Base-by-base conservation (phyloP, 140 eudicot species). In the Flaveria floridana region DNA sequence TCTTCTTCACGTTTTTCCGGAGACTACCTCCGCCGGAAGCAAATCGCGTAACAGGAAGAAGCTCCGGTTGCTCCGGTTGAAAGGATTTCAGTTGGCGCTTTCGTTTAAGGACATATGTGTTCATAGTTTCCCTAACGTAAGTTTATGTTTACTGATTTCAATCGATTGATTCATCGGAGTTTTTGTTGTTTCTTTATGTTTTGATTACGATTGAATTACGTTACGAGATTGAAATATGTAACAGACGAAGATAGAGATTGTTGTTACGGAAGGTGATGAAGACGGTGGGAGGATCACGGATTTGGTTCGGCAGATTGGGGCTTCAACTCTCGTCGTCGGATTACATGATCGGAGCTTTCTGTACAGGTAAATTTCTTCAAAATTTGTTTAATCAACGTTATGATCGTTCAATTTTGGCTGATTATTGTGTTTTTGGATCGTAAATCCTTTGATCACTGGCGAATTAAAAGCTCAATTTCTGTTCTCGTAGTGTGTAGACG, bases 331-430 rank as follows among this genome's bases (percentile, higher is more conserved):
- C 37, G 96, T 92, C 53, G 77, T 88, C 62, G 98, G 98, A 2
- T 87, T 92, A 46, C 98, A 92, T 83, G 96, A 92, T 87, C 96
- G 80, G 34, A 92, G 98, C 82, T 92, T 92, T 79, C 80, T 92
- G 4, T 89, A 92, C 86, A 87, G 86, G 96, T 89, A 72, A 70
- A 64, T 57, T 53, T 26, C 19, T 25, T 16, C 44, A 39, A 14
- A 47, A 20, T 12, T 62, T 47, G 5, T 44, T 25, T 16, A 15
- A 10, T 50, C 1, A 41, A 44, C 13, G 13, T 44, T 8, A 34
- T 34, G 41, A 6, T 39, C 39, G 19, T 50, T 58, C 71, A 46
- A 10, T 71, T 46, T 47, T 55, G 64, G 14, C 4, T 1, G 41
- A 34, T 39, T 39, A 19, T 50, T 58, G 71, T 16, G 11, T 71